A percentile compares a stretch with the other conserved stretches of the same genome.
Conservation (phyloP, 116 monocot genomes). For the Dioscorea cayenensis region DNA sequence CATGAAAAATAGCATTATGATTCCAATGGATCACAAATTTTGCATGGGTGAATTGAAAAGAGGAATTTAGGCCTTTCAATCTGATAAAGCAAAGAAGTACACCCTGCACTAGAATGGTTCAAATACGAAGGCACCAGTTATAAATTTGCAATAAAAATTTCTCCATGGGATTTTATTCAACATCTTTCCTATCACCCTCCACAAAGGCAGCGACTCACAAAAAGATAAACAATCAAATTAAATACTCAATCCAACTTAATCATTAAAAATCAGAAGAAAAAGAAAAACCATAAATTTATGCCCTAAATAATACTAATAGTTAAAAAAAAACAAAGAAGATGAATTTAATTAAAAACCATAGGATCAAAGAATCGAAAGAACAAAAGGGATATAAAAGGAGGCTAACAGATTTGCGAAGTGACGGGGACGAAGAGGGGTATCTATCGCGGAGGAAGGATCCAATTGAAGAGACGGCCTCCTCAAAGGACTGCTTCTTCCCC, state of each 20-base stretch:
- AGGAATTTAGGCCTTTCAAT: too few relatives aligned
- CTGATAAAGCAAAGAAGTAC: too few relatives aligned
- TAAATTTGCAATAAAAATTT: too few relatives aligned
- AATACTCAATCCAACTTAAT: not conserved
- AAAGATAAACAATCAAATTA: not conserved
- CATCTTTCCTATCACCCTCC: too few relatives aligned
- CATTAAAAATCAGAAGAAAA: not conserved
- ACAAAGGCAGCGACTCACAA: not conserved
- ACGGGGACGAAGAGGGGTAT: constrained; percentile 42
- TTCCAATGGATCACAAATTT: too few relatives aligned
- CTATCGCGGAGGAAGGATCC: constrained; percentile 31
- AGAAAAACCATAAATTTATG: not conserved
- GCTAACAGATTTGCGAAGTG: constrained; percentile 60
- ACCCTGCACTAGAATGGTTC: too few relatives aligned
- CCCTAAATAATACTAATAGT: not conserved
- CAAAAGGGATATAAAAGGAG: not conserved
- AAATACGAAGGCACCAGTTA: too few relatives aligned
- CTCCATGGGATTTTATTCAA: too few relatives aligned
- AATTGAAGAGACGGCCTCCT: constrained; percentile 64
- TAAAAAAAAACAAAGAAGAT: too few relatives aligned
- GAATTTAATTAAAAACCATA: not conserved
- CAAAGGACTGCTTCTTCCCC: constrained; percentile 83
- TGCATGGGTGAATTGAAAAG: too few relatives aligned
- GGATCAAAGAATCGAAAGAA: not conserved
- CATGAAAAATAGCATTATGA: too few relatives aligned